Percentiles rank a stretch among this genome's conserved stretches.
Conservation (phyloP, 2,329 filamentous ascomycete species). For the Helotiales sp. region DNA sequence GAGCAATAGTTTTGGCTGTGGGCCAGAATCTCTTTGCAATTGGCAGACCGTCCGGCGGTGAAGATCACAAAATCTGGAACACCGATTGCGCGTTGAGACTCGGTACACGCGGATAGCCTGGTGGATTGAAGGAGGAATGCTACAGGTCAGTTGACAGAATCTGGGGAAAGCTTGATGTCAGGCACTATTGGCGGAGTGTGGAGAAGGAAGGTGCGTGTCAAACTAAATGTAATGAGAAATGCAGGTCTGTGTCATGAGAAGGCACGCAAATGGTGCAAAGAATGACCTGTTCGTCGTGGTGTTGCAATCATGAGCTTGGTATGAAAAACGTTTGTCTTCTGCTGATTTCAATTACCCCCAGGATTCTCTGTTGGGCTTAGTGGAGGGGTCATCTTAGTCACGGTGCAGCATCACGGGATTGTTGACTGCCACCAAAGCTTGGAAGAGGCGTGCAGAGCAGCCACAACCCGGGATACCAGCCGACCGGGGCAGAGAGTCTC, state of each 20-base stretch:
- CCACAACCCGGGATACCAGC: background rate
- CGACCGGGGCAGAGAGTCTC: background rate
- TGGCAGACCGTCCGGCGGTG: constrained; percentile 10
- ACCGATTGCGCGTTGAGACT: constrained; percentile 6
- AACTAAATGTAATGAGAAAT: constrained; percentile 27
- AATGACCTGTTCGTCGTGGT: background rate
- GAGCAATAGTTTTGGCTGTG: constrained; percentile 2
- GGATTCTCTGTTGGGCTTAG: constrained; percentile 18
- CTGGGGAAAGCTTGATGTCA: constrained; percentile 25
- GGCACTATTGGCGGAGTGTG: constrained; percentile 1
- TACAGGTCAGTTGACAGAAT: constrained; percentile 27
- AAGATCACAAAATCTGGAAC: constrained; percentile 6
- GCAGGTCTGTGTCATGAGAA: constrained; percentile 30
- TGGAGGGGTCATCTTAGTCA: constrained; percentile 22
- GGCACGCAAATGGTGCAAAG: constrained; percentile 12
- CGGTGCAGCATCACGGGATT: constrained; percentile 12
- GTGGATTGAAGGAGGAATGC: constrained; percentile 6
- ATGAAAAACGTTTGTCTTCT: constrained; percentile 5
- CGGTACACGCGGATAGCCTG: constrained; percentile 13
- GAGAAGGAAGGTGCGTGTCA: constrained; percentile 3
- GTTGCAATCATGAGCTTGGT: constrained; percentile 3
- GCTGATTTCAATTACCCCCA: constrained; percentile 25
- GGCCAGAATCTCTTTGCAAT: constrained; percentile 2
- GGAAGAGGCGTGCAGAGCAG: background rate
- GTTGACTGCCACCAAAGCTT: background rate